These are phyloP conservation scores for Croton setiger DNA, from an alignment of 441 rosid species.

Conservation along the genomic window DNA sequence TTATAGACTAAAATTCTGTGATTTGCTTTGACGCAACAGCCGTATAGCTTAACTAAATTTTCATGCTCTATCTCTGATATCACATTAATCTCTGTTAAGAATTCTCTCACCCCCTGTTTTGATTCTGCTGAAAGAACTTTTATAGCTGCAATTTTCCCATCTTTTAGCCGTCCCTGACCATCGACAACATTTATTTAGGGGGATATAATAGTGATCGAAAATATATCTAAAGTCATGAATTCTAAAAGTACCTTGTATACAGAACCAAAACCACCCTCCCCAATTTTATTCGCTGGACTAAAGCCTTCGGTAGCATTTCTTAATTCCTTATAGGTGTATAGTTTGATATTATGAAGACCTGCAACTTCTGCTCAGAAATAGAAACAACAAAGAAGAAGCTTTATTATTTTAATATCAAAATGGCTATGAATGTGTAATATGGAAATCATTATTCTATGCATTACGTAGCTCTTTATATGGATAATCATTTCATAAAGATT, in stretches of 20 bases:
- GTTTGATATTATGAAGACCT: slow-evolving; percentile 42
- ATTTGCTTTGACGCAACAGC: slow-evolving; percentile 76
- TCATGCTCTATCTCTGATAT: slow-evolving; percentile 83
- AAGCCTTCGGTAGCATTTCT: slow-evolving; percentile 70
- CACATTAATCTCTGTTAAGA: slow-evolving; percentile 79
- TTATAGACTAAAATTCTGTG: slow-evolving; percentile 91
- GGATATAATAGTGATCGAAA: slow-evolving; percentile 11
- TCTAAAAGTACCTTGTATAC: slow-evolving; percentile 66
- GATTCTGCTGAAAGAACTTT: slow-evolving; percentile 93
- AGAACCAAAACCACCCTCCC: slow-evolving; percentile 95
- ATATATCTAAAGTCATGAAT: slow-evolving; percentile 3
- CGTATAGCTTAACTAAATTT: slow-evolving; percentile 83
- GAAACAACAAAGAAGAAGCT: slow-evolving; percentile 15
- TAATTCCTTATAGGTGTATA: slow-evolving; percentile 62
- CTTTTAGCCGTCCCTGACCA: slow-evolving; percentile 83
- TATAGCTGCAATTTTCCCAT: slow-evolving; percentile 75
- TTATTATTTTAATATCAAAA: not conserved
- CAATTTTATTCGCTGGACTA: slow-evolving; percentile 57
- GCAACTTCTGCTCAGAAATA: slow-evolving; percentile 38
- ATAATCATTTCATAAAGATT: not conserved
- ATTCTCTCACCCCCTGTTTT: slow-evolving; percentile 71
- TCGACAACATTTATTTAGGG: slow-evolving; percentile 14
- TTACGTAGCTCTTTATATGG: not conserved
- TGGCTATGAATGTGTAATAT: not conserved
- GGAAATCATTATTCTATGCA: not conserved